phyloP scores from a whole-genome alignment of 805 yeast genomes.

The Candida jianshihensis region DNA sequence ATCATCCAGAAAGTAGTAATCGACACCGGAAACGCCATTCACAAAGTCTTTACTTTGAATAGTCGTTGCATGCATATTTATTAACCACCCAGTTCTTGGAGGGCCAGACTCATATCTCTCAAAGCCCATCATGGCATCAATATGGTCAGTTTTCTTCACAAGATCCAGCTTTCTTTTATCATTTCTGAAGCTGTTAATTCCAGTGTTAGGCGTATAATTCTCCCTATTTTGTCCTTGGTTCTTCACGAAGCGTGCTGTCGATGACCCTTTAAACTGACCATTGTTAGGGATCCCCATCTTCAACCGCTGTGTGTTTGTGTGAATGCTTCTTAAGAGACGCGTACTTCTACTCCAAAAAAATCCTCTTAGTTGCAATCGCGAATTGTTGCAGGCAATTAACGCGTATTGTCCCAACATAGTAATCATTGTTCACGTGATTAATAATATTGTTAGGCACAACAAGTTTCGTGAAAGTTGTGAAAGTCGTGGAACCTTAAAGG shows the following conservation, averaged over 20 bases:
- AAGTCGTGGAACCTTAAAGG: too few species aligned
- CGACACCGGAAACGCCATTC: constrained; percentile 83
- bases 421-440: constrained; percentile 1
- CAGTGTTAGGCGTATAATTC: constrained; percentile 19
- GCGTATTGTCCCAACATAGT: not conserved
- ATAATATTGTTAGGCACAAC: too few species aligned
- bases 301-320: too few species aligned
- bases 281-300: constrained; percentile 6
- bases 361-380: not conserved
- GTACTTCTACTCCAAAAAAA: not conserved
- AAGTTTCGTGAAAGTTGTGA: too few species aligned
- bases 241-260: constrained; percentile 47
- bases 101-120: constrained; percentile 71
- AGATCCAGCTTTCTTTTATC: constrained; percentile 38
- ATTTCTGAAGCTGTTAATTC: constrained; percentile 24
- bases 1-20: constrained; percentile 88
- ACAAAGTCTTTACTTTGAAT: constrained; percentile 49
- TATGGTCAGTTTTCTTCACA: constrained; percentile 51
- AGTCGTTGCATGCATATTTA: constrained; percentile 88
- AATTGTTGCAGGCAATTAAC: too few species aligned
- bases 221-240: constrained; percentile 22
- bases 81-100: constrained; percentile 76
- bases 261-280: constrained; percentile 36
- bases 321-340: not conserved
- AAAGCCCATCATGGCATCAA: constrained; percentile 86